Evolutionary conservation across 148 eudicot genomes (phyloP), one percentile per base, ranked within the genome.

Genomic region (Nepenthes mirabilis): DNA sequence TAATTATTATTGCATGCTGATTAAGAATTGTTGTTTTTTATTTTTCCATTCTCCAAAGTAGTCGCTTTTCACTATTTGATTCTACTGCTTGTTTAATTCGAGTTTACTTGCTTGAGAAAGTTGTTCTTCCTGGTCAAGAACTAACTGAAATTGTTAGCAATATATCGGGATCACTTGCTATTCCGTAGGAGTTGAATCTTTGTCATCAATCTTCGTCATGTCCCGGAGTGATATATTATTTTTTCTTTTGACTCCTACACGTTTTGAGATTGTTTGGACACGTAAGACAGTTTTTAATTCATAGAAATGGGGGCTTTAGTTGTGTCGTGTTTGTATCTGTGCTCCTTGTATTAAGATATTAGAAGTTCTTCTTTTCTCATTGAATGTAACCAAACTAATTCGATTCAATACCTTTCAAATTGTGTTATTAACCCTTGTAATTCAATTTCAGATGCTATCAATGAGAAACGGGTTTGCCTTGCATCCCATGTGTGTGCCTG

Each of bases 391-490:
- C 36, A 36, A 43, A 59, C 40, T 12, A 1, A 57, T n/a, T 14
- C 6, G 0, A 33, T 47, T 23, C 23, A 23, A 23, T 60, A 32
- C 53, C 52, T 63, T 40, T n/a, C 23, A 56, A 43, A 6, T 9
- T 37, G 11, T 51, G 34, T 2, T 37, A 33, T 10, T 37, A 12
- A 1, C n/a, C 36, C 12, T 6, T 9, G 5, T 14, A 2, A n/a
- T 14, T 34, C 23, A 40, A 56, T 66, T 56, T 50, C 75, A 91
- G 97, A 82, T 87, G 95, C 50, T 91, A 56, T 85, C 97, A 36
- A 72, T 83, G 90, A 79, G 90, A 67, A 91, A 91, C 50, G 93
- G 97, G 43, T 64, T 83, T 57, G 83, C 70, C 78, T 72, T 84
- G 68, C 85, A 87, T 70, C 95, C 97, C 1, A 65, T 79, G 70